These are phyloP conservation scores for Fusarium lateritium DNA, from an alignment of 2,329 filamentous ascomycete species.

Conservation along the genomic window DNA sequence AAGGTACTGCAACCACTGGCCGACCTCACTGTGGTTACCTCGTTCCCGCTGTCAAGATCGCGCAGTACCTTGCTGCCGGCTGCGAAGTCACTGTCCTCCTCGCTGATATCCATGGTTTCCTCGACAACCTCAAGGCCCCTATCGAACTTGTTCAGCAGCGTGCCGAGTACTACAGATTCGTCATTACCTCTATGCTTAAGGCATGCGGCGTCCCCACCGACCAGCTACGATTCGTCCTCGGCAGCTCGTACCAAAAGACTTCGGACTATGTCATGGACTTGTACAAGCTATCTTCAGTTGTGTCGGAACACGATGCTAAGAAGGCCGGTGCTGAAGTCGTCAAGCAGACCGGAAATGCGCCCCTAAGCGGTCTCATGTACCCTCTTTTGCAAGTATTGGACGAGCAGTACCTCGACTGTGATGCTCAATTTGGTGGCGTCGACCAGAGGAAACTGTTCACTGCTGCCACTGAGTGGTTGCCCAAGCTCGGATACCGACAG, in stretches of 20 bases:
- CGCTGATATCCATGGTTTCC: constrained; percentile 81
- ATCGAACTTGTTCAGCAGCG: constrained; percentile 88
- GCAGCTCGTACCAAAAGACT: constrained; percentile 84
- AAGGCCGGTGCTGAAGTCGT: constrained; percentile 95
- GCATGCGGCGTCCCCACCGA: constrained; percentile 84
- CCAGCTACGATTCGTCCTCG: constrained; percentile 86
- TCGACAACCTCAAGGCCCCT: constrained; percentile 88
- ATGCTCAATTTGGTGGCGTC: constrained; percentile 87
- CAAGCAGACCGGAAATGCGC: constrained; percentile 87
- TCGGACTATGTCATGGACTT: constrained; percentile 89
- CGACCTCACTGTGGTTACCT: constrained; percentile 92
- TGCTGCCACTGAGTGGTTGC: constrained; percentile 86
- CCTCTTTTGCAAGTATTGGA: constrained; percentile 84
- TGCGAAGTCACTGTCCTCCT: constrained; percentile 87
- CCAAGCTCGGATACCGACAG: constrained; percentile 86
- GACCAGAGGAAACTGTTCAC: constrained; percentile 94
- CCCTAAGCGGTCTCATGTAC: constrained; percentile 67
- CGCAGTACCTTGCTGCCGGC: constrained; percentile 86
- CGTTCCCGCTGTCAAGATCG: constrained; percentile 89
- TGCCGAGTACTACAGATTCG: constrained; percentile 85
- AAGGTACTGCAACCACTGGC: constrained; percentile 86
- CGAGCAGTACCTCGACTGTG: constrained; percentile 89
- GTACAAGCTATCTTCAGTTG: constrained; percentile 79
- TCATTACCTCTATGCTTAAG: constrained; percentile 81
- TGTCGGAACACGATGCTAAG: constrained; percentile 85